phyloP scores from a whole-genome alignment of 2,329 filamentous ascomycete species.

The Bisporella sp. region DNA sequence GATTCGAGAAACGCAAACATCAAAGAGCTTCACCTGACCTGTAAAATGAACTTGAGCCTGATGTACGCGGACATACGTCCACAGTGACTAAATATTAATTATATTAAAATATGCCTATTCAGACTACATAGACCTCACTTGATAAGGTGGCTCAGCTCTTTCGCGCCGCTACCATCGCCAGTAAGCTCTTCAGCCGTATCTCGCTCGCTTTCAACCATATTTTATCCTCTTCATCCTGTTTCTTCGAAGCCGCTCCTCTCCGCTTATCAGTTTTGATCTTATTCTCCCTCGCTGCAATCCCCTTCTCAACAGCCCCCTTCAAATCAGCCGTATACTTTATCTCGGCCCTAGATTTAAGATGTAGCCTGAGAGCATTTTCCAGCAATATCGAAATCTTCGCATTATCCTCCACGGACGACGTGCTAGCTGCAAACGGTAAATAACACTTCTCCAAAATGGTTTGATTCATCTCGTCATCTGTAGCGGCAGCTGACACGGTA shows the following conservation, averaged over 20 bases:
- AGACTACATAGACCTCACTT: too few species aligned
- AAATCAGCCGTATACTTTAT: conserved; percentile 26
- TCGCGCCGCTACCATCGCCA: conserved; percentile 11
- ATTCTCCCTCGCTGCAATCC: conserved; percentile 42
- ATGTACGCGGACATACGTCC: too few species aligned
- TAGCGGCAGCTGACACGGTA: conserved; percentile 24
- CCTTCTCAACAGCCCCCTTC: conserved; percentile 39
- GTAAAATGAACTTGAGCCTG: too few species aligned
- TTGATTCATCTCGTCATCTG: conserved; percentile 37
- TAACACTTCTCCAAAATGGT: conserved; percentile 43
- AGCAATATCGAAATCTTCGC: conserved; percentile 49
- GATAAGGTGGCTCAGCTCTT: too few species aligned
- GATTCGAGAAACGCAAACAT: too few species aligned
- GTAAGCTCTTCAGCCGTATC: conserved; percentile 26
- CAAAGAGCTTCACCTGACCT: too few species aligned
- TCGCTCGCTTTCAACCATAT: conserved; percentile 20
- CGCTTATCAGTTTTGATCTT: conserved; percentile 37
- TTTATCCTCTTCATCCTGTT: conserved; percentile 22
- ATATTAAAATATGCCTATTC: too few species aligned
- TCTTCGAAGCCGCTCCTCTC: conserved; percentile 26
- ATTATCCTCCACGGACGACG: conserved; percentile 42
- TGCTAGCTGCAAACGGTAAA: conserved; percentile 46
- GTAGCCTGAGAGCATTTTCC: conserved; percentile 43
- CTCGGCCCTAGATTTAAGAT: conserved; percentile 30
- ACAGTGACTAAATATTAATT: too few species aligned